Evolutionary conservation across 2,329 filamentous ascomycete species (phyloP).

Genomic region (Diaporthe vaccinii): DNA sequence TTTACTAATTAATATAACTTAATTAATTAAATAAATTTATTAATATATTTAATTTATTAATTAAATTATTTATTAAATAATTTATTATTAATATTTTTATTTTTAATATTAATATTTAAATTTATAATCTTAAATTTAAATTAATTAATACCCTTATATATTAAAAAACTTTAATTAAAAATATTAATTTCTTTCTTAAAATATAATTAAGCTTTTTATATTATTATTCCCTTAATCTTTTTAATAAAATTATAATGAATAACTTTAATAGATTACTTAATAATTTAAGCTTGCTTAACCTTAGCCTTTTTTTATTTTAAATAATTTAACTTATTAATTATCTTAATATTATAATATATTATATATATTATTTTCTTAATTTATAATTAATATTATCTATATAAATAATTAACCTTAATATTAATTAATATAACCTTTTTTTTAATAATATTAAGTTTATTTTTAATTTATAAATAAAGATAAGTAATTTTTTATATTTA

Average conservation of each 20-base stretch:
- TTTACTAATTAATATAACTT: background rate
- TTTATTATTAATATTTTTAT: background rate
- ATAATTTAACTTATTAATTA: background rate
- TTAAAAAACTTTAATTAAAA: conserved; percentile 15
- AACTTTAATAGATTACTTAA: background rate
- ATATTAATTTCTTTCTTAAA: no score
- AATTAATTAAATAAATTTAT: conserved; percentile 7
- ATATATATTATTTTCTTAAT: background rate
- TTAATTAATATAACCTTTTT: no score
- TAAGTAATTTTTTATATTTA: no score
- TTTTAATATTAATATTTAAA: background rate
- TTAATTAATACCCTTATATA: background rate
- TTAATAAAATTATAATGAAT: background rate
- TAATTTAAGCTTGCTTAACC: background rate
- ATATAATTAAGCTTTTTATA: background rate
- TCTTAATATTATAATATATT: background rate
- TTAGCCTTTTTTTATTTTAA: background rate
- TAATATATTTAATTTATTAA: background rate
- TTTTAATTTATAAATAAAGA: no score
- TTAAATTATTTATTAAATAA: background rate
- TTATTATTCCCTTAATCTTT: background rate
- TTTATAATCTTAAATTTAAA: background rate
- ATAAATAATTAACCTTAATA: background rate
- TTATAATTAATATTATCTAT: background rate
- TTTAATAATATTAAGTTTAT: no score